Percentiles rank a stretch among this genome's conserved stretches.
Conservation (phyloP, 1,284 basidiomycete genomes). For the Wallemia ichthyophaga region DNA sequence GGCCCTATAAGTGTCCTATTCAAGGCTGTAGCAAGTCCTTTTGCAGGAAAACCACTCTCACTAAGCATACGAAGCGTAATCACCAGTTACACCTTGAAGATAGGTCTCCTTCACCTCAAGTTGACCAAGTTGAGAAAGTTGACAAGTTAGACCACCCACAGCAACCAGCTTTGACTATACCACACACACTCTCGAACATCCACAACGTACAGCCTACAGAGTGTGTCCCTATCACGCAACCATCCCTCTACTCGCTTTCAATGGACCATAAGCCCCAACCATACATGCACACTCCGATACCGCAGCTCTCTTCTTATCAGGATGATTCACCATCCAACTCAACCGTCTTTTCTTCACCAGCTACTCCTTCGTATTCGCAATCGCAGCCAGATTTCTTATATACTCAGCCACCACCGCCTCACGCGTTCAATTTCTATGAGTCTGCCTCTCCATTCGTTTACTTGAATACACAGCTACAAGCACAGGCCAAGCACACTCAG, state of each 20-base stretch:
- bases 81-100: constrained; percentile 7
- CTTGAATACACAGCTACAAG: background rate
- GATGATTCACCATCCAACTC: background rate
- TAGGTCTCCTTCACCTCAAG: background rate
- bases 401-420: background rate
- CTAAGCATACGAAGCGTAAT: constrained; percentile 16
- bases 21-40: constrained; percentile 10
- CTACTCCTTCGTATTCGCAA: background rate
- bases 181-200: background rate
- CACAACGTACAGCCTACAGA: background rate
- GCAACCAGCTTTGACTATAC: background rate
- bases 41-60: constrained; percentile 19
- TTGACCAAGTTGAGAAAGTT: too few species aligned
- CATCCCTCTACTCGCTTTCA: background rate
- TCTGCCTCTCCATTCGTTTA: background rate
- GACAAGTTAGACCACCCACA: too few species aligned
- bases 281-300: background rate
- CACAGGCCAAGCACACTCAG: too few species aligned
- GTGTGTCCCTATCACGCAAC: background rate
- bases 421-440: background rate
- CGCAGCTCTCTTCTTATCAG: background rate
- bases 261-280: background rate
- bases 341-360: background rate
- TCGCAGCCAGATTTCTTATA: background rate
- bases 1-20: constrained; percentile 14